Percentiles rank a stretch among this genome's conserved stretches.
These are phyloP conservation scores for Aspergillus calidoustus DNA, from an alignment of 2,329 filamentous ascomycete genomes.

Conservation along the genomic window DNA sequence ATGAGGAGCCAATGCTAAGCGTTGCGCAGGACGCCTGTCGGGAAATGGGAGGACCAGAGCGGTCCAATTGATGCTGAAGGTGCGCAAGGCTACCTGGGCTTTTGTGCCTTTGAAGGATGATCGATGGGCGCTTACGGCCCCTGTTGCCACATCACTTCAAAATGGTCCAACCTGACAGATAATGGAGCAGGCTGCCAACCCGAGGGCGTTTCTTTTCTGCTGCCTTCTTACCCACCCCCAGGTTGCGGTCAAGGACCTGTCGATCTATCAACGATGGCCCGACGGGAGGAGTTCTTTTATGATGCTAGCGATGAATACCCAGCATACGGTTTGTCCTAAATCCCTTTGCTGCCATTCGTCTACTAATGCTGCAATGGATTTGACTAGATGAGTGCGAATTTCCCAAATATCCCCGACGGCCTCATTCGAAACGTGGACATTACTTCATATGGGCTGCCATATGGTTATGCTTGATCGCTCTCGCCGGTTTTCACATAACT, in stretches of 20 bases:
- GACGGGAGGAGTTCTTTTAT: neutral
- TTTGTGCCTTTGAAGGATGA: neutral
- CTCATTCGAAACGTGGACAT: neutral
- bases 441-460: neutral
- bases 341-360: neutral
- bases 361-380: neutral
- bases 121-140: neutral
- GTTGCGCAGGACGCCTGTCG: neutral
- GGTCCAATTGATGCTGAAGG: neutral
- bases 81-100: neutral
- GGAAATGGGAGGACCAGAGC: neutral
- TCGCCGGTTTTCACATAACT: neutral
- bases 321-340: neutral
- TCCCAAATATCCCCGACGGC: neutral
- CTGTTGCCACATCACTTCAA: neutral
- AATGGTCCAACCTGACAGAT: neutral
- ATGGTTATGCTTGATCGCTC: neutral
- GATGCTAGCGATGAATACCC: neutral
- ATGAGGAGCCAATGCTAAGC: neutral
- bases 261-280: neutral
- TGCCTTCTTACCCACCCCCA: neutral
- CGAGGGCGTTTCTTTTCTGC: neutral
- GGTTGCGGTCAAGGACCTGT: neutral
- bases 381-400: neutral
- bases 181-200: neutral